These are phyloP conservation scores for Podila epicladia DNA, from an alignment of 192 early-diverging fungal species.

Conservation along the genomic window DNA sequence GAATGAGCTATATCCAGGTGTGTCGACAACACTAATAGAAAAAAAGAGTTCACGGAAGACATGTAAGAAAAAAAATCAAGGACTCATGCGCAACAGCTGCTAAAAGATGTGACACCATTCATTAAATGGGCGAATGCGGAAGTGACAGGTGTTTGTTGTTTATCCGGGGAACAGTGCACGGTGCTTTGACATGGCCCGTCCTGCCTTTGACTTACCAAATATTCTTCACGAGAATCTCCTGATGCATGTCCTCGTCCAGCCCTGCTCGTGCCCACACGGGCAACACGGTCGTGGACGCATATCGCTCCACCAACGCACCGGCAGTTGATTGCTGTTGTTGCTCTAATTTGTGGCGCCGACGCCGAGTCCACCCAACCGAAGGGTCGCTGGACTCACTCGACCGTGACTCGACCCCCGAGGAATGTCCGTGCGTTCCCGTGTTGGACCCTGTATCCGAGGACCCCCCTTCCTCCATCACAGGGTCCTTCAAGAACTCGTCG, in stretches of 20 bases:
- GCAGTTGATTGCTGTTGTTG: not conserved
- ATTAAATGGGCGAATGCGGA: not conserved
- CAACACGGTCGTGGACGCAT: conserved; percentile 31
- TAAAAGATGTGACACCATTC: not conserved
- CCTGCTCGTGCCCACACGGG: conserved; percentile 38
- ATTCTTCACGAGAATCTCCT: conserved; percentile 42
- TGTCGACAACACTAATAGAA: conserved; percentile 25
- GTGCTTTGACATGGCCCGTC: too few relatives aligned
- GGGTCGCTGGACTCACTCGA: not conserved
- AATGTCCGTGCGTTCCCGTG: not conserved
- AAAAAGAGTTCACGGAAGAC: not conserved
- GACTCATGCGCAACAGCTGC: not conserved
- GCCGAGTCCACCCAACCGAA: not conserved
- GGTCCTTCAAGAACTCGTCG: conserved; percentile 28
- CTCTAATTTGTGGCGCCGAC: not conserved
- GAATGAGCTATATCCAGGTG: conserved; percentile 32
- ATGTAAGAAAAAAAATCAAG: too few relatives aligned
- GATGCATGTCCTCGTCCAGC: conserved; percentile 26
- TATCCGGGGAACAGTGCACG: too few relatives aligned
- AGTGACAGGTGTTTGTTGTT: not conserved
- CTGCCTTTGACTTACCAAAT: conserved; percentile 18
- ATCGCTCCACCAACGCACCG: conserved; percentile 20
- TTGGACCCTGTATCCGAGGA: not conserved
- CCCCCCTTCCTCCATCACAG: not conserved
- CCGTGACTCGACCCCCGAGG: not conserved